Base-by-base conservation (phyloP, 2,329 filamentous ascomycete species). In the Cytospora chrysosperma region DNA sequence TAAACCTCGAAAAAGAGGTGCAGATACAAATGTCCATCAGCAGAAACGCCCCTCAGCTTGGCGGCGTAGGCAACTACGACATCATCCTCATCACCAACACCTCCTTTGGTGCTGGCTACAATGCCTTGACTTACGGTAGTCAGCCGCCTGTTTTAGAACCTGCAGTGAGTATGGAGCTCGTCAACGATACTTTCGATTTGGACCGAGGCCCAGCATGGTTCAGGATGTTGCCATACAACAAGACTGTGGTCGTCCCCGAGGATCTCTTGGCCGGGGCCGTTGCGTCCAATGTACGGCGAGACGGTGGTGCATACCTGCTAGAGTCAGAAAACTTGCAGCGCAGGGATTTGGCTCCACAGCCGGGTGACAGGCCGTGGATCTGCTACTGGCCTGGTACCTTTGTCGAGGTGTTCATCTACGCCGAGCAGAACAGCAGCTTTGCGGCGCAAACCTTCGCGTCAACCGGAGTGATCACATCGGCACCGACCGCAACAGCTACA, bases 381-480 rank as follows among this genome's bases (percentile, higher is more conserved):
- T 87, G 85, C 70, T 81, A 76, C 2, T 87, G 85, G 84, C 81
- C 83, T 2, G 76, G 79, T 30, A 85, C 83, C 0, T 75, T 78
- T 3, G 75, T 87, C 6, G 83, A 87, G 58, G 72, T 85, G 4
- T 85, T 85, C 67, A 82, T 87, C 49, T 87, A 85, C 66, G 78
- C 83, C 1, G 74, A 75, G 27, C 81, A 85, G 67, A 84, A 82
- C 68, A 78, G 76, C 59, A 83, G 78, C 67, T 72, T 72, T 9
- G 68, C 59, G 26, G 56, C 63, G 13, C 59, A 61, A 53, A 61
- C 59, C 5, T 26, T 49, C 7, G 37, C 58, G 30, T 64, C 62
- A 9, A 54, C 70, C 4, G 59, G 67, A 17, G 61, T 67, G 12
- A 57, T 68, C 24, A 66, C 64, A 21, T 53, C 65, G 13, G 53